Evolutionary conservation across 2,329 filamentous ascomycete species (phyloP).

Genomic region (Podosphaera xanthii): DNA sequence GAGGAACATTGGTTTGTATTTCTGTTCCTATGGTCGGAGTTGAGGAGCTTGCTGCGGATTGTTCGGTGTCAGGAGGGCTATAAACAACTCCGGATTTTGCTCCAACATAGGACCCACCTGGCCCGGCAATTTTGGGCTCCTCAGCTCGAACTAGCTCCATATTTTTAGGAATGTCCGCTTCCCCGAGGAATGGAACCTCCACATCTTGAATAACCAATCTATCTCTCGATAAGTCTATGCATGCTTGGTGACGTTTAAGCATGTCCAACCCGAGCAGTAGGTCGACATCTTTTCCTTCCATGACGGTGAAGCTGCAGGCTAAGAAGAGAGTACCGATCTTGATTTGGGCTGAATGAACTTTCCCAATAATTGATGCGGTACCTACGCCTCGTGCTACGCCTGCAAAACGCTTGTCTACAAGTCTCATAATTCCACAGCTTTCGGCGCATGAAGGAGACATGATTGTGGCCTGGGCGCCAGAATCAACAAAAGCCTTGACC

Average conservation of each 20-base stretch:
- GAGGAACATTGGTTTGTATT: constrained; percentile 6
- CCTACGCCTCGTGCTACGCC: constrained; percentile 86
- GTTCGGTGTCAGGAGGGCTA: constrained; percentile 15
- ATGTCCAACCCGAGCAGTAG: constrained; percentile 85
- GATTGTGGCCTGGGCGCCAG: constrained; percentile 90
- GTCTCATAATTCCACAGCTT: constrained; percentile 81
- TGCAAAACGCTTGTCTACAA: constrained; percentile 79
- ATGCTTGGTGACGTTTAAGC: constrained; percentile 86
- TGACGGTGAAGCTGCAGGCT: constrained; percentile 92
- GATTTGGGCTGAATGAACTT: constrained; percentile 87
- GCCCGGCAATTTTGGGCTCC: constrained; percentile 67
- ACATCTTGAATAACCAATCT: constrained; percentile 72
- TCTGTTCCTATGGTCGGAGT: constrained; percentile 3
- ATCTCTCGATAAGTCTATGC: constrained; percentile 67
- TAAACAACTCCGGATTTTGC: constrained; percentile 58
- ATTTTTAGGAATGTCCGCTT: constrained; percentile 81
- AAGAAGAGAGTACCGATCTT: constrained; percentile 74
- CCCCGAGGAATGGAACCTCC: constrained; percentile 73
- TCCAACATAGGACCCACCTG: constrained; percentile 74
- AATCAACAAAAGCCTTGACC: constrained; percentile 92
- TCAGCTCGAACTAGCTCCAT: constrained; percentile 47
- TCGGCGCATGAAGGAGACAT: constrained; percentile 92
- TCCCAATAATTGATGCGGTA: constrained; percentile 80
- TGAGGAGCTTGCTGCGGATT: constrained; percentile 9
- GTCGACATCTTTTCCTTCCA: constrained; percentile 96